A percentile compares a stretch with the other conserved stretches of the same genome.
Evolutionary conservation across 768 basidiomycete species (phyloP).

Genomic region (Auriculariales sp.): DNA sequence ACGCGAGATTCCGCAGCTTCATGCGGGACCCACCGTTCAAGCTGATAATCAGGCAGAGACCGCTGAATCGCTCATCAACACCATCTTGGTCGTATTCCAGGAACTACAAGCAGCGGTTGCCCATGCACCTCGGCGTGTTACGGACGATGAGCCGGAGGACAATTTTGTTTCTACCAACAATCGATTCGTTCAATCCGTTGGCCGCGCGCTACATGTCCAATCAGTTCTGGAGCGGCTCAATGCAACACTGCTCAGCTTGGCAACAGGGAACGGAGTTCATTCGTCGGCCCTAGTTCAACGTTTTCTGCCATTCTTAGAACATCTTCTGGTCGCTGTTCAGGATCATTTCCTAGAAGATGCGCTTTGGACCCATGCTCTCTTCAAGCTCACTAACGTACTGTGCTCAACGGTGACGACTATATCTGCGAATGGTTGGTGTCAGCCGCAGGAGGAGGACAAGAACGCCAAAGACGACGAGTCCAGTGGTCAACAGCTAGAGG

Average conservation of each 20-base stretch:
- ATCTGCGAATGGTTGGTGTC: constrained; percentile 82
- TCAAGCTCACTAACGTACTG: constrained; percentile 74
- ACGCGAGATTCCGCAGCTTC: too few relatives aligned
- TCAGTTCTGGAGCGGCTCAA: constrained; percentile 27
- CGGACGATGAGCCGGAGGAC: constrained; percentile 15
- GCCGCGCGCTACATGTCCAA: constrained; percentile 17
- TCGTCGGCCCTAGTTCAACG: constrained; percentile 25
- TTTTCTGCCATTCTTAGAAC: constrained; percentile 61
- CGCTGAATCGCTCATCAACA: not conserved
- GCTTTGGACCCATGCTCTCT: constrained; percentile 58
- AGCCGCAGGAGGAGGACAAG: constrained; percentile 62
- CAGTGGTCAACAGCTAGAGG: constrained; percentile 35
- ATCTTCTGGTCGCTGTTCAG: constrained; percentile 41
- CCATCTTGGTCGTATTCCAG: not conserved
- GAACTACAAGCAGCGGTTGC: not conserved
- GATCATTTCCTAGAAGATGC: constrained; percentile 42
- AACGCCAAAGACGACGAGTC: constrained; percentile 23
- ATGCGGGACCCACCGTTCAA: too few relatives aligned
- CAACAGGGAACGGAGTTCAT: not conserved
- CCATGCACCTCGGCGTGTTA: not conserved
- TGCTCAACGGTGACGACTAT: constrained; percentile 60
- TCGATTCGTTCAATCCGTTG: constrained; percentile 22
- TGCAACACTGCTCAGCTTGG: constrained; percentile 6
- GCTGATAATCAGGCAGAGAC: not conserved
- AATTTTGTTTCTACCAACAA: constrained; percentile 39